These are phyloP conservation scores for Botrytis medusae DNA, from an alignment of 2,329 filamentous ascomycete genomes.

Conservation along the genomic window DNA sequence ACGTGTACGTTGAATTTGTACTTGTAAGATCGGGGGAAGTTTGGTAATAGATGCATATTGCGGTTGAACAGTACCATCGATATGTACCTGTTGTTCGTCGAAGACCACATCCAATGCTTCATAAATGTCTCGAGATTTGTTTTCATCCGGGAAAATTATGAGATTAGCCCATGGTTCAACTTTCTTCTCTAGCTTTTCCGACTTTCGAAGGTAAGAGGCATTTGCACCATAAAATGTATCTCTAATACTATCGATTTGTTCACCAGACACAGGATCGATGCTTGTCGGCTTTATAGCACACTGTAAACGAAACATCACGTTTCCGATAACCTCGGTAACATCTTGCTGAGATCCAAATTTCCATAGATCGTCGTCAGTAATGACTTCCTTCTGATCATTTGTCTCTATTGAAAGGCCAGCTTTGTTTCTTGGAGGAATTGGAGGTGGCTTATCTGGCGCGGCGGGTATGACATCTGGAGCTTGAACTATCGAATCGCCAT, in stretches of 20 bases:
- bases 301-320: constrained; percentile 86
- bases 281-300: constrained; percentile 77
- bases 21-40: constrained; percentile 83
- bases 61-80: constrained; percentile 58
- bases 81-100: constrained; percentile 72
- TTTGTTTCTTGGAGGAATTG: constrained; percentile 41
- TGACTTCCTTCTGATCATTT: constrained; percentile 33
- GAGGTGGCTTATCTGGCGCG: constrained; percentile 38
- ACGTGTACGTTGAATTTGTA: constrained; percentile 82
- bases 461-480: constrained; percentile 19
- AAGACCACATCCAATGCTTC: constrained; percentile 83
- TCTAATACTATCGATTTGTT: constrained; percentile 80
- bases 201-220: constrained; percentile 58
- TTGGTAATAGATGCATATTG: constrained; percentile 70
- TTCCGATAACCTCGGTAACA: constrained; percentile 92
- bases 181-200: constrained; percentile 45
- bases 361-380: constrained; percentile 39
- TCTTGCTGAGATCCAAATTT: constrained; percentile 69
- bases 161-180: constrained; percentile 52
- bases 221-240: constrained; percentile 65
- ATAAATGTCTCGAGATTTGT: constrained; percentile 65
- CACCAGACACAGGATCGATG: constrained; percentile 61
- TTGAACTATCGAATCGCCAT: constrained; percentile 36
- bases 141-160: constrained; percentile 56
- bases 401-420: constrained; percentile 37